phyloP scores from a whole-genome alignment of 345 rosid species.

The Corchorus capsularis region DNA sequence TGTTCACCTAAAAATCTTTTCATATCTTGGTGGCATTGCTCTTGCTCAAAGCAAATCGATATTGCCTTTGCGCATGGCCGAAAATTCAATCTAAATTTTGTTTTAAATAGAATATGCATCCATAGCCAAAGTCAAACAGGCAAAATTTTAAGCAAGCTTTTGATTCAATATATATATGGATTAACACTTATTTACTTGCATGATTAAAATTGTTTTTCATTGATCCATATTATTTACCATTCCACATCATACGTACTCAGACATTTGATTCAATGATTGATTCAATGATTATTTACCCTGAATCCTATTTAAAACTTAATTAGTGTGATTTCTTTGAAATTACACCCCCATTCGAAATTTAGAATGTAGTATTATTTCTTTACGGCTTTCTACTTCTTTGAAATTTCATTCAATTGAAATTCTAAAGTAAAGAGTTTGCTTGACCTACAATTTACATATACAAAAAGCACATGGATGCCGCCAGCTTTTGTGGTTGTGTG shows the following conservation, averaged over 20 bases:
- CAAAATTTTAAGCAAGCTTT: neutral
- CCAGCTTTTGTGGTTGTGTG: constrained; percentile 22
- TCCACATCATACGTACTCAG: neutral
- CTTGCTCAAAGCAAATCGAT: neutral
- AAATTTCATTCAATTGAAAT: constrained; percentile 7
- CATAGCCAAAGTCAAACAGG: constrained; percentile 2
- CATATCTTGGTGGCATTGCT: neutral
- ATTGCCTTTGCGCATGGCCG: neutral
- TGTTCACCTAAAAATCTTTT: neutral
- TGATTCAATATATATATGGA: neutral
- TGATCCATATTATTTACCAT: neutral
- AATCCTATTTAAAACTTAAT: too few species aligned
- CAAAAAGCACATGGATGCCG: constrained; percentile 37
- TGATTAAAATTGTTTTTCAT: neutral
- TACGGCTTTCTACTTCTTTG: neutral
- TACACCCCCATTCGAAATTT: too few species aligned
- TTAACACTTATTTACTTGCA: neutral
- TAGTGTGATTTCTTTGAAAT: too few species aligned
- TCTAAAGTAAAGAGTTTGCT: constrained; percentile 17
- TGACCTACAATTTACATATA: constrained; percentile 23
- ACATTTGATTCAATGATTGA: too few species aligned
- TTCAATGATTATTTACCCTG: too few species aligned
- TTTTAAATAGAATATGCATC: neutral
- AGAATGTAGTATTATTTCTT: neutral
- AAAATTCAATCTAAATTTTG: neutral